Conservation (phyloP, 2,329 filamentous ascomycete species). For the Aspergillus candidus region DNA sequence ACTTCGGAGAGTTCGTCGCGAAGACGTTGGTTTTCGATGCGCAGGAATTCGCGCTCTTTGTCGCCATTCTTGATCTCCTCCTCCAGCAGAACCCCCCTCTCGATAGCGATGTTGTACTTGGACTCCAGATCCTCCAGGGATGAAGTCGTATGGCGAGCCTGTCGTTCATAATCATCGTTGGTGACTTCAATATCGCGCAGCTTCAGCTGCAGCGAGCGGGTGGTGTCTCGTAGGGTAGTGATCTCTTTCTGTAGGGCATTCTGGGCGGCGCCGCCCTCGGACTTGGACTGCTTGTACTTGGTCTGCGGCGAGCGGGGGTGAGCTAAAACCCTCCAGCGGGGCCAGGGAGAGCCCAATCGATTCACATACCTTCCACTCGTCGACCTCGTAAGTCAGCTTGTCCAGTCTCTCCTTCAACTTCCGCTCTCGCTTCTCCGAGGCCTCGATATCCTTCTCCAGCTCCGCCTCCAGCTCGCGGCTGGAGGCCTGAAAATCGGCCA, state of each 20-base stretch:
- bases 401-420: conserved; percentile 82
- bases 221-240: conserved; percentile 78
- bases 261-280: conserved; percentile 78
- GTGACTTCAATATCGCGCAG: conserved; percentile 93
- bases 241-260: conserved; percentile 91
- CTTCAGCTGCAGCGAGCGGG: conserved; percentile 72
- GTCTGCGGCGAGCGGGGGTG: conserved; percentile 48
- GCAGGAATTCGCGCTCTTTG: conserved; percentile 79
- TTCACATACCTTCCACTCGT: conserved; percentile 87
- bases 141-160: conserved; percentile 90
- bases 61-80: conserved; percentile 89
- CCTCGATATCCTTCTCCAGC: conserved; percentile 91
- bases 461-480: conserved; percentile 92
- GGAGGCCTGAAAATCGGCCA: conserved; percentile 88
- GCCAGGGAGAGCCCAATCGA: neutral
- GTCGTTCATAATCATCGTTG: conserved; percentile 96
- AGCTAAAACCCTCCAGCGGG: conserved; percentile 4
- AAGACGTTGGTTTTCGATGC: conserved; percentile 85
- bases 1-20: conserved; percentile 88
- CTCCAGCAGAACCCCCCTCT: conserved; percentile 86
- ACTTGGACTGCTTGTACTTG: conserved; percentile 93
- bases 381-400: conserved; percentile 75
- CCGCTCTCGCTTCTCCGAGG: conserved; percentile 87
- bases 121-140: conserved; percentile 95
- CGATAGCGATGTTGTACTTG: conserved; percentile 92